A percentile compares a stretch with the other conserved stretches of the same genome.
Conservation (phyloP, 345 rosid species). For the Turnera subulata region DNA sequence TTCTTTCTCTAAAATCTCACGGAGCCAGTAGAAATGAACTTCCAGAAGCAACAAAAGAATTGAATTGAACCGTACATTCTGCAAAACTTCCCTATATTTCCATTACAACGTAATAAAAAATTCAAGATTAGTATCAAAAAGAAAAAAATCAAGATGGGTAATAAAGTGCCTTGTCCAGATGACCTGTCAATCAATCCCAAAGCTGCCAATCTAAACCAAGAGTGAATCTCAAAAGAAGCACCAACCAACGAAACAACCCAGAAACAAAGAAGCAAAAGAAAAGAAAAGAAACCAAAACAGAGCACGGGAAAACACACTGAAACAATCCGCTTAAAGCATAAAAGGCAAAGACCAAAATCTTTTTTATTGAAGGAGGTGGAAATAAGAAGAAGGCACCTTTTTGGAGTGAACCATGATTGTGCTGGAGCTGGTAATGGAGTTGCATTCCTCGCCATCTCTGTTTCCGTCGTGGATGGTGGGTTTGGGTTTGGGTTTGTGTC, state of each 20-base stretch:
- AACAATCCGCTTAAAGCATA: not conserved
- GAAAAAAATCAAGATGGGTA: not conserved
- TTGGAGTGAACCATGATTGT: conserved; percentile 84
- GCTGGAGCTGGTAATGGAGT: conserved; percentile 28
- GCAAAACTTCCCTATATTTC: not conserved
- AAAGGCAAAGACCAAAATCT: not conserved
- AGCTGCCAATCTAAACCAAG: too few species aligned
- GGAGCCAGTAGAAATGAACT: not conserved
- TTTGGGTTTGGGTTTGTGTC: too few species aligned
- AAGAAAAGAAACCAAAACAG: not conserved
- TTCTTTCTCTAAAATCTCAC: not conserved
- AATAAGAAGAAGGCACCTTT: conserved; percentile 45
- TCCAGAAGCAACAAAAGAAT: not conserved
- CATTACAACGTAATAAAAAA: not conserved
- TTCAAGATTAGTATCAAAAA: not conserved
- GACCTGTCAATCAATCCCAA: too few species aligned
- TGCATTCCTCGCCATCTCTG: conserved; percentile 34
- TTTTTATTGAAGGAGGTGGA: too few species aligned
- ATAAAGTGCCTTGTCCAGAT: too few species aligned
- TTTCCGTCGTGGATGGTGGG: conserved; percentile 4
- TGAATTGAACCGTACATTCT: too few species aligned
- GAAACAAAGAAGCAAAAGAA: not conserved
- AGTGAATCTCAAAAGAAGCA: too few species aligned
- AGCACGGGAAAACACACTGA: not conserved
- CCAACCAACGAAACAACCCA: not conserved